Evolutionary conservation across 2,329 filamentous ascomycete genomes (phyloP).

Genomic region (Helminthosporium solani): DNA sequence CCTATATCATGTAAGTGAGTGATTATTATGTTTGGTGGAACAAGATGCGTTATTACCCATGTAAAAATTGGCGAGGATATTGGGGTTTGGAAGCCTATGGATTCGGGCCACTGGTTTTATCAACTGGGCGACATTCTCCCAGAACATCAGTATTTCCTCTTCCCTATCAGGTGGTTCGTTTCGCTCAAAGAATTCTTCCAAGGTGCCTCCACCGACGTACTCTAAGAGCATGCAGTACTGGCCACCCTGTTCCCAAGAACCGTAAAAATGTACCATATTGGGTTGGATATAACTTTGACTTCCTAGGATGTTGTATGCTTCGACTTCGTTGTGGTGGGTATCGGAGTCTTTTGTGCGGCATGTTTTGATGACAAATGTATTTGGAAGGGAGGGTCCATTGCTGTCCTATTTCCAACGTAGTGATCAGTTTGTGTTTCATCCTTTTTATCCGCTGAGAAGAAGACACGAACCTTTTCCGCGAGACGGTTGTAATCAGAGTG

Average conservation of each 20-base stretch:
- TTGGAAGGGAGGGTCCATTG: background rate
- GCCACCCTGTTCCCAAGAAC: conserved; percentile 15
- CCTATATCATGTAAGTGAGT: conserved; percentile 16
- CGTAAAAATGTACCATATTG: conserved; percentile 12
- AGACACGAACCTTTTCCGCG: background rate
- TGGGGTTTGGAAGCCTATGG: conserved; percentile 17
- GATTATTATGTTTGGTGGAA: too few relatives aligned
- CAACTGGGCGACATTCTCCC: conserved; percentile 28
- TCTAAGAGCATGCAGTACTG: conserved; percentile 41
- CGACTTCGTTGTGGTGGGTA: conserved; percentile 16
- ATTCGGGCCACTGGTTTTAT: conserved; percentile 27
- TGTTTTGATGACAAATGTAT: conserved; percentile 19
- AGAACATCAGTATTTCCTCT: conserved; percentile 33
- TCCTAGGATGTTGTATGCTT: conserved; percentile 8
- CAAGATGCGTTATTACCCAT: too few relatives aligned
- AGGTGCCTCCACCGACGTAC: conserved; percentile 34
- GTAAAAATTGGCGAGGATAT: background rate
- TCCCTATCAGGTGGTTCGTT: conserved; percentile 21
- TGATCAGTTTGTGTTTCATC: too few relatives aligned
- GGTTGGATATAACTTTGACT: conserved; percentile 1
- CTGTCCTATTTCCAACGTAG: too few relatives aligned
- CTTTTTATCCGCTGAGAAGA: too few relatives aligned
- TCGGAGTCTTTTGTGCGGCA: conserved; percentile 5
- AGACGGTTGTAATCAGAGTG: conserved; percentile 14
- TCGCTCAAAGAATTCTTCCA: conserved; percentile 23